Conservation (phyloP, 2,329 filamentous ascomycete species). For the Pseudogymnoascus sp. region DNA sequence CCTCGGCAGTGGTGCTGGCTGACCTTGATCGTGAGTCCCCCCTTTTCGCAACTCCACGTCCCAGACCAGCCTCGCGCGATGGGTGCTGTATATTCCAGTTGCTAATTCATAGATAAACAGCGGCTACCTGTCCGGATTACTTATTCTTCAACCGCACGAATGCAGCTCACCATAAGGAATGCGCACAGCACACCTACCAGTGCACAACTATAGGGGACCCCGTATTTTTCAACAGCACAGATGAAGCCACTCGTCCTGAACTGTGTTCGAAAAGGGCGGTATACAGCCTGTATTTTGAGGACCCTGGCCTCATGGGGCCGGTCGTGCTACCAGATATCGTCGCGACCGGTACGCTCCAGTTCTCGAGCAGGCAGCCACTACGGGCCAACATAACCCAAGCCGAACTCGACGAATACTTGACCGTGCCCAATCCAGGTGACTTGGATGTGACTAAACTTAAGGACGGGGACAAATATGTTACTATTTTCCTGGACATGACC, state of each 20-base stretch:
- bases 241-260: neutral
- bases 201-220: neutral
- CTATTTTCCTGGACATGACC: neutral
- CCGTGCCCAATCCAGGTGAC: too few relatives aligned
- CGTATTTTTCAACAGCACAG: neutral
- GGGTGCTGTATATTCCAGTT: neutral
- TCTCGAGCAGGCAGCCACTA: neutral
- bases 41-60: neutral
- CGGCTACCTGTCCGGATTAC: neutral
- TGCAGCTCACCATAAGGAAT: neutral
- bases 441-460: too few relatives aligned
- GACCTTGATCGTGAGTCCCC: neutral
- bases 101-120: neutral
- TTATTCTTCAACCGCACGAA: neutral
- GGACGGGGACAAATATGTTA: too few relatives aligned
- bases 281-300: neutral
- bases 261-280: neutral
- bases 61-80: neutral
- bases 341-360: neutral
- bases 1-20: neutral
- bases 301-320: neutral
- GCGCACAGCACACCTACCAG: neutral
- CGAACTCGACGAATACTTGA: neutral
- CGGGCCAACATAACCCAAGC: neutral
- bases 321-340: neutral